phyloP scores from a whole-genome alignment of 768 basidiomycete species.

The Tricholoma hemisulphureum region DNA sequence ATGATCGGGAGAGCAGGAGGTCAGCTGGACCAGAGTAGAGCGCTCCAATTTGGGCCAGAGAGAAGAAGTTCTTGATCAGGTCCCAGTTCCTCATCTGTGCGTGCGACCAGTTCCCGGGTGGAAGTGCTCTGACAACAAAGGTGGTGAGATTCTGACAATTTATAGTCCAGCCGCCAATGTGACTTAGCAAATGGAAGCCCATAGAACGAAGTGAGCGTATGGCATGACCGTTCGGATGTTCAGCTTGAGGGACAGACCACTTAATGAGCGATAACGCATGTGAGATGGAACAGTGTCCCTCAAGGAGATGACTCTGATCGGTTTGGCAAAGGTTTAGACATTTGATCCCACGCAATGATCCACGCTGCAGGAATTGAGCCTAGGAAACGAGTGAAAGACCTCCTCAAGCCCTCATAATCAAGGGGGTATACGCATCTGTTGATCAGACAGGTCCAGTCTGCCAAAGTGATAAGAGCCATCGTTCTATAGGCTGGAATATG shows the following conservation, averaged over 20 bases:
- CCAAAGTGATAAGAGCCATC: constrained; percentile 14
- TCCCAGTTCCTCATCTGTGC: not conserved
- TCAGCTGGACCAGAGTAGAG: not conserved
- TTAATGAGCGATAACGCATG: constrained; percentile 8
- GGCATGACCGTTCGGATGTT: not conserved
- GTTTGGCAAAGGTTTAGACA: constrained; percentile 4
- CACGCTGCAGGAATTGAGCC: constrained; percentile 12
- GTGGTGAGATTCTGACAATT: not conserved
- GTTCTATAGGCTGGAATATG: constrained; percentile 13
- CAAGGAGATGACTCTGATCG: constrained; percentile 5
- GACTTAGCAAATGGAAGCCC: not conserved
- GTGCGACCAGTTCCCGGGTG: not conserved
- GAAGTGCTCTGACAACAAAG: not conserved
- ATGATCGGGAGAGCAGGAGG: not conserved
- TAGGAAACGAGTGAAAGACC: not conserved
- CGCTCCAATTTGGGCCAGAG: not conserved
- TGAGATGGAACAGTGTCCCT: constrained; percentile 13
- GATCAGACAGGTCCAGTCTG: constrained; percentile 16
- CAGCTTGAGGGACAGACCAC: not conserved
- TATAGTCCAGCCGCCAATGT: not conserved
- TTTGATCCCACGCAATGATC: constrained; percentile 11
- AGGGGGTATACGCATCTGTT: constrained; percentile 10
- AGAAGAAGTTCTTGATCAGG: not conserved
- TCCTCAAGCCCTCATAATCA: not conserved
- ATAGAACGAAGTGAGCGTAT: not conserved